phyloP scores from a whole-genome alignment of 208 protist genomes.

The Acanthamoeba triangularis region DNA sequence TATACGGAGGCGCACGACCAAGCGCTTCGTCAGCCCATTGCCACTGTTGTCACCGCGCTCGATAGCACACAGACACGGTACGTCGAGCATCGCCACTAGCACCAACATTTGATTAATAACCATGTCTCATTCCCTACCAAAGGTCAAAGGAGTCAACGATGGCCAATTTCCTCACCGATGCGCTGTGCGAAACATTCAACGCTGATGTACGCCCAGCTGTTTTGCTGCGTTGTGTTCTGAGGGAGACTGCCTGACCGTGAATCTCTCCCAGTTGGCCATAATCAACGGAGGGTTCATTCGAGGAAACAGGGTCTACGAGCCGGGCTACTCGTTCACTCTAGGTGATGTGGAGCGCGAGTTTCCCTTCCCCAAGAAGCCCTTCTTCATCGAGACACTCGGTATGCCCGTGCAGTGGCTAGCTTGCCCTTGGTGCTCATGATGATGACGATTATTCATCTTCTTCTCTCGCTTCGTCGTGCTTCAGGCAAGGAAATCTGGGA shows the following conservation, averaged over 20 bases:
- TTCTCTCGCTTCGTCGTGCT: not conserved
- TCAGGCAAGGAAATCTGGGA: conserved; percentile 63
- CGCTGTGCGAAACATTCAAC: conserved; percentile 22
- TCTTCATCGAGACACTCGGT: conserved; percentile 38
- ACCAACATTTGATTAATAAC: not conserved
- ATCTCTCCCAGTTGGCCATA: not conserved
- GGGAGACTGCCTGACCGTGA: not conserved
- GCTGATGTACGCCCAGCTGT: not conserved
- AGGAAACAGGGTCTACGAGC: conserved; percentile 65
- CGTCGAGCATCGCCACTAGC: not conserved
- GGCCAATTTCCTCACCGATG: conserved; percentile 67
- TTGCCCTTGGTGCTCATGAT: not conserved
- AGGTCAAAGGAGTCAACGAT: conserved; percentile 58
- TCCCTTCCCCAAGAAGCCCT: conserved; percentile 30
- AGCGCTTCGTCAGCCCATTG: conserved; percentile 13
- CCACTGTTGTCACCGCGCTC: conserved; percentile 14
- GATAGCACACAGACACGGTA: conserved; percentile 68
- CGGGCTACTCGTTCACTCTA: conserved; percentile 29
- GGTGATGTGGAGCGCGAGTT: conserved; percentile 65
- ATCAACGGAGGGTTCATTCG: conserved; percentile 72
- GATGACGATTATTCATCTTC: not conserved
- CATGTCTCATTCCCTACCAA: not conserved
- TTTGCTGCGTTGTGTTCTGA: not conserved
- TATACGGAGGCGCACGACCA: conserved; percentile 47
- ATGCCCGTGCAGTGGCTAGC: not conserved